Evolutionary conservation across 148 eudicot genomes (phyloP), one percentile per base, ranked within the genome.

Genomic region (Arctostaphylos glauca): DNA sequence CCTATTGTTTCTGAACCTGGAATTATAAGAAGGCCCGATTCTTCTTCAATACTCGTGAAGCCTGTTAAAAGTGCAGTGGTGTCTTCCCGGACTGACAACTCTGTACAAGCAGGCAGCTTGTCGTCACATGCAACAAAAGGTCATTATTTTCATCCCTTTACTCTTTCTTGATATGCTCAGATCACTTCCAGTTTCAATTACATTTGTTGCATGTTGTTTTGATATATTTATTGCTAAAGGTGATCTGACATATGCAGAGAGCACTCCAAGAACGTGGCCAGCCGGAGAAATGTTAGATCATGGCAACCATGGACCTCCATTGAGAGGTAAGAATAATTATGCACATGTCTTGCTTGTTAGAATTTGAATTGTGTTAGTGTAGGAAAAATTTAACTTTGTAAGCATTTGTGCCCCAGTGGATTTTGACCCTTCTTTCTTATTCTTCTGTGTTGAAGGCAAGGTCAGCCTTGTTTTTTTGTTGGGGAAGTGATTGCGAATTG

Each of bases 231-330:
- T 81, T 46, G 25, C 74, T 48, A 76, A 87, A 96, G 95, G 89
- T 75, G 92, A 91, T 80, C 41, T 77, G 73, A 86, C 83, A 84
- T 83, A 90, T 85, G 81, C 85, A 41, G 90, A 92, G 82, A 93
- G 92, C 87, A 92, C 91, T 71, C 91, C 93, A 41, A 88, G 89
- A 88, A 82, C 91, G 74, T 81, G 89, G 64, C 88, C 88, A 80
- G 76, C 84, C 16, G 87, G 82, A 88, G 91, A 87, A 84, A 82
- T 87, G 83, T 80, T 79, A 80, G 94, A 83, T 78, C 91, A 86
- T 87, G 83, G 85, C 76, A 91, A 87, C 54, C 91, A 87, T 85
- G 91, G 84, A 31, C 88, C 92, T 54, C 78, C 90, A 58, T 72
- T 88, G 81, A 88, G 94, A 92, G 97, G 95, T 92, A 70, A 81